Percentiles rank a stretch among this genome's conserved stretches.
phyloP scores from a whole-genome alignment of 768 basidiomycete genomes.

The Suillus hirtellus region DNA sequence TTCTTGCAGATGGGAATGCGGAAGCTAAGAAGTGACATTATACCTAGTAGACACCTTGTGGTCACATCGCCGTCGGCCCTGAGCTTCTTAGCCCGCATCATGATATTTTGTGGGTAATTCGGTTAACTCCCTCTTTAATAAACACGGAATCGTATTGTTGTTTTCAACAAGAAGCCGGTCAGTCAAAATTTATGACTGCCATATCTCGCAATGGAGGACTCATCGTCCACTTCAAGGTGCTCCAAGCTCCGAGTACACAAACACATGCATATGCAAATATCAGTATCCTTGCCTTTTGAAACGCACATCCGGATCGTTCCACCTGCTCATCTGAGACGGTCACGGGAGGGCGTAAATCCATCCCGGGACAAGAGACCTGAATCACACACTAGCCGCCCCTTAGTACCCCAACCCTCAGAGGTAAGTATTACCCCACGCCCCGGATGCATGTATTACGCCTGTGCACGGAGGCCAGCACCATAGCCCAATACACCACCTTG shows the following conservation, averaged over 20 bases:
- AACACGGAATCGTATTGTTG: neutral
- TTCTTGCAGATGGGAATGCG: neutral
- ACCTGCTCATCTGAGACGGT: neutral
- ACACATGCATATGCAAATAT: neutral
- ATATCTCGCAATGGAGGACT: neutral
- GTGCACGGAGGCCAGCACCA: constrained; percentile 3
- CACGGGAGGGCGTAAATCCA: constrained; percentile 8
- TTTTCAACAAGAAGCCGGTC: neutral
- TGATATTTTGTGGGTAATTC: neutral
- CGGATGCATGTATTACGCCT: constrained; percentile 5
- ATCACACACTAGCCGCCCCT: neutral
- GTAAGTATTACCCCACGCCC: constrained; percentile 6
- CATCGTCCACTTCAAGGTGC: neutral
- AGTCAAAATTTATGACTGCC: neutral
- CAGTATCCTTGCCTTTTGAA: neutral
- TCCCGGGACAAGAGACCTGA: constrained; percentile 4
- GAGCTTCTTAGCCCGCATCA: constrained; percentile 7
- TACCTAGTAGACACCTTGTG: neutral
- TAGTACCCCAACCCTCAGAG: neutral
- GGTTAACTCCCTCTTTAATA: neutral
- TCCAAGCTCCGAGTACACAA: neutral
- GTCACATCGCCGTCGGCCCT: constrained; percentile 16
- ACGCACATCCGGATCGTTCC: neutral
- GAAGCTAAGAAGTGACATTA: neutral
- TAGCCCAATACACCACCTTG: constrained; percentile 1